Percentiles rank a stretch among this genome's conserved stretches.
Evolutionary conservation across 805 yeast species (phyloP).

Genomic region (Komagataella kurtzmanii): DNA sequence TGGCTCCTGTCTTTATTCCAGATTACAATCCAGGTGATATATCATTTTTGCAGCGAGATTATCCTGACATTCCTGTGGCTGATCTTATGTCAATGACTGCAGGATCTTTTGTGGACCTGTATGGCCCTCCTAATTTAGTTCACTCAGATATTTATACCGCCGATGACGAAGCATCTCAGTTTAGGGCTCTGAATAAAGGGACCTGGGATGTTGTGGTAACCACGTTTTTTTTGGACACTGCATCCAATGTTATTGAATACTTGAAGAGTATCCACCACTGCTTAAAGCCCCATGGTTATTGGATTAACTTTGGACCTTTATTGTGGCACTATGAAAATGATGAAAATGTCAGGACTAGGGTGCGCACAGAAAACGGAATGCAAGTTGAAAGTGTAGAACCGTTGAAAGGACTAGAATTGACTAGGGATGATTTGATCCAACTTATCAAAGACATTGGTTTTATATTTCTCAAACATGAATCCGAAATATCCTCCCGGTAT

Average conservation of each 20-base stretch:
- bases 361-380: constrained; percentile 10
- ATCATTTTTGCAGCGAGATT: constrained; percentile 15
- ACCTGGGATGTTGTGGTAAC: constrained; percentile 35
- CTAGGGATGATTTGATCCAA: constrained; percentile 37
- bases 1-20: constrained; percentile 38
- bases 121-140: constrained; percentile 33
- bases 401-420: constrained; percentile 43
- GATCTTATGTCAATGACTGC: constrained; percentile 60
- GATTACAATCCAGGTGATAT: constrained; percentile 32
- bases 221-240: constrained; percentile 52
- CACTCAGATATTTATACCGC: constrained; percentile 21
- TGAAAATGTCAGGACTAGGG: constrained; percentile 14
- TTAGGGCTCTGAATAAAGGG: constrained; percentile 24
- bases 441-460: constrained; percentile 38
- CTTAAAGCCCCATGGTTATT: constrained; percentile 29
- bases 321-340: constrained; percentile 62
- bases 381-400: constrained; percentile 17
- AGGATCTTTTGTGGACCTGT: constrained; percentile 59
- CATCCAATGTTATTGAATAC: constrained; percentile 45
- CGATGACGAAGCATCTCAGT: constrained; percentile 24
- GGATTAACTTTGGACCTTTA: constrained; percentile 61
- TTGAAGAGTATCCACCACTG: constrained; percentile 32
- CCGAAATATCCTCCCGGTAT: constrained; percentile 34
- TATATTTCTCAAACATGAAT: constrained; percentile 26
- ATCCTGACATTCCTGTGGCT: constrained; percentile 27